These are phyloP conservation scores for Panicum hallii DNA, from an alignment of 202 grass and related monocot genomes.

Conservation along the genomic window DNA sequence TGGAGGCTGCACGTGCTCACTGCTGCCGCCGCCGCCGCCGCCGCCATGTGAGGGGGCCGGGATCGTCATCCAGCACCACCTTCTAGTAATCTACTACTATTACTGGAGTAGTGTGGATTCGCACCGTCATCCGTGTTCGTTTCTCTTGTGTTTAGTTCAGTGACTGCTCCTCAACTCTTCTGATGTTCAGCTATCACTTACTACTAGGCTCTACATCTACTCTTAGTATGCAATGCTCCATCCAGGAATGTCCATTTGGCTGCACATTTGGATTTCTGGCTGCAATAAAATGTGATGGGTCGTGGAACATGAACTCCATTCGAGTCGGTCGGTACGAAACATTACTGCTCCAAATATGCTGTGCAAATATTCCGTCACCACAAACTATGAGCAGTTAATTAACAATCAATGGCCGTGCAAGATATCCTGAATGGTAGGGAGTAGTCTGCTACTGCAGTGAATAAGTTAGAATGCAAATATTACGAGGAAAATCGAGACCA, in stretches of 20 bases:
- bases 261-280: neutral
- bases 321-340: no score
- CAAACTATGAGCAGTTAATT: neutral
- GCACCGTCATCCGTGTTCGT: neutral
- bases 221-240: neutral
- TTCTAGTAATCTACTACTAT: neutral
- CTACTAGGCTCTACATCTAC: no score
- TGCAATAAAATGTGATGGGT: conserved; percentile 12
- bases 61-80: neutral
- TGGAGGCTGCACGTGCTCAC: conserved; percentile 43
- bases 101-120: no score
- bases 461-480: neutral
- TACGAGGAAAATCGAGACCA: neutral
- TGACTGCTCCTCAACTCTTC: neutral
- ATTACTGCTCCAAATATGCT: neutral
- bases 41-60: conserved; percentile 18
- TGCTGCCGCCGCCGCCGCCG: neutral
- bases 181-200: neutral
- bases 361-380: neutral
- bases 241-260: neutral
- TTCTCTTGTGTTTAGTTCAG: neutral
- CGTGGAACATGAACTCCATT: neutral
- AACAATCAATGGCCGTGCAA: neutral
- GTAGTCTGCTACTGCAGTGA: neutral
- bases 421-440: neutral